These are phyloP conservation scores for Lobosporangium transversale DNA, from an alignment of 192 early-diverging fungal genomes.

Conservation along the genomic window DNA sequence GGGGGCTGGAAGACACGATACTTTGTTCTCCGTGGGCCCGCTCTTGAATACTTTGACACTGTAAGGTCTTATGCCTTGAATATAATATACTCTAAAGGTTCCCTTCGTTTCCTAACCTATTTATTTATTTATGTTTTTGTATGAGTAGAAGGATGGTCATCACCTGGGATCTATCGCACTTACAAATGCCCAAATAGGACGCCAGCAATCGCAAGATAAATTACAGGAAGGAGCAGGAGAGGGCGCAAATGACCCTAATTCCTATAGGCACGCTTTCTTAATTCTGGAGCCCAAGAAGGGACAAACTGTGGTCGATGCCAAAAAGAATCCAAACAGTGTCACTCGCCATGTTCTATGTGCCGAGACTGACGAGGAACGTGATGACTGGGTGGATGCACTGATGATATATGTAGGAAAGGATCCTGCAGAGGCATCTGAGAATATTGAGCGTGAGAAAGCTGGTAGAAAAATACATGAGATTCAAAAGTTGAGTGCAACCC, in stretches of 20 bases:
- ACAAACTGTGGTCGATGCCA: conserved; percentile 40
- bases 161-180: conserved; percentile 80
- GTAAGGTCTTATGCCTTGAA: too few species aligned
- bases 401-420: conserved; percentile 57
- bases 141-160: conserved; percentile 72
- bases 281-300: conserved; percentile 86
- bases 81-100: neutral
- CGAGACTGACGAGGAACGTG: conserved; percentile 88
- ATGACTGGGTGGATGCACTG: conserved; percentile 88
- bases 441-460: conserved; percentile 12
- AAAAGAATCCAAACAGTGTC: conserved; percentile 41
- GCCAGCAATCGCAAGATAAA: conserved; percentile 57
- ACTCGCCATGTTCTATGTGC: conserved; percentile 86
- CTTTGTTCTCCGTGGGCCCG: conserved; percentile 75
- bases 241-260: conserved; percentile 59
- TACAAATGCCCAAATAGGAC: conserved; percentile 75
- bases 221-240: conserved; percentile 21
- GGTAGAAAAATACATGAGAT: conserved; percentile 28
- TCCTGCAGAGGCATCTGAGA: neutral
- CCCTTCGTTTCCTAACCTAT: neutral
- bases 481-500: conserved; percentile 41
- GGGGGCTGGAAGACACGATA: conserved; percentile 96
- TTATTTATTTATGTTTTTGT: neutral
- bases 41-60: conserved; percentile 86
- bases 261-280: conserved; percentile 88